Evolutionary conservation across 2,329 filamentous ascomycete genomes (phyloP).

Genomic region (Diaporthe ilicicola): DNA sequence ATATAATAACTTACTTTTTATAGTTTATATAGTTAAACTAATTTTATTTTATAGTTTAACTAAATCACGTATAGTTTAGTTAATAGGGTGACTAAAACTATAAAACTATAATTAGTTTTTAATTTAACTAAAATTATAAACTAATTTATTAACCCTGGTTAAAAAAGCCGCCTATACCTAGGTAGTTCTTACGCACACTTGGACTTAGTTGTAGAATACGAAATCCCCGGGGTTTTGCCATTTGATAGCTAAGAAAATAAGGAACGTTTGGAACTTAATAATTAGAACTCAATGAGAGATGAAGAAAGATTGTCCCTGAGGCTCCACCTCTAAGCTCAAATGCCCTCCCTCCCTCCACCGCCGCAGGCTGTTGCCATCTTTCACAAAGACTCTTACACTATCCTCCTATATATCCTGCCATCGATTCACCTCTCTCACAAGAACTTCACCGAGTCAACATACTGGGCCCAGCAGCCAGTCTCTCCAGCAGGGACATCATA

Average conservation of each 20-base stretch:
- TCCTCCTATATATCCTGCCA: not conserved
- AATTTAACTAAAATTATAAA: too few species aligned
- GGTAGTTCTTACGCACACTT: not conserved
- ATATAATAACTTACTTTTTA: too few species aligned
- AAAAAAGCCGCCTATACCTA: too few species aligned
- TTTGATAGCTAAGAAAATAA: not conserved
- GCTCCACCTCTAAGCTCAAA: not conserved
- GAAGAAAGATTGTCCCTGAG: not conserved
- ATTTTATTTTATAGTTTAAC: too few species aligned
- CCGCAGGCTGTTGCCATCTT: not conserved
- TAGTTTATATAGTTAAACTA: too few species aligned
- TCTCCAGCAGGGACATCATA: not conserved
- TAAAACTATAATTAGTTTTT: too few species aligned
- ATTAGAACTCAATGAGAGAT: not conserved
- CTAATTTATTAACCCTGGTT: too few species aligned
- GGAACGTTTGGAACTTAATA: not conserved
- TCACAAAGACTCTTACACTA: rapidly evolving
- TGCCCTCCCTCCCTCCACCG: not conserved
- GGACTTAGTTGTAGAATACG: not conserved
- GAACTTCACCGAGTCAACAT: not conserved
- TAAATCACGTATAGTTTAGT: too few species aligned
- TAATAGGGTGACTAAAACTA: too few species aligned
- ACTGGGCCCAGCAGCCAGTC: not conserved
- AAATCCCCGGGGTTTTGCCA: not conserved
- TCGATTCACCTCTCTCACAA: not conserved